Evolutionary conservation across 2,329 filamentous ascomycete genomes (phyloP).

Genomic region (Cordyceps farinosa): DNA sequence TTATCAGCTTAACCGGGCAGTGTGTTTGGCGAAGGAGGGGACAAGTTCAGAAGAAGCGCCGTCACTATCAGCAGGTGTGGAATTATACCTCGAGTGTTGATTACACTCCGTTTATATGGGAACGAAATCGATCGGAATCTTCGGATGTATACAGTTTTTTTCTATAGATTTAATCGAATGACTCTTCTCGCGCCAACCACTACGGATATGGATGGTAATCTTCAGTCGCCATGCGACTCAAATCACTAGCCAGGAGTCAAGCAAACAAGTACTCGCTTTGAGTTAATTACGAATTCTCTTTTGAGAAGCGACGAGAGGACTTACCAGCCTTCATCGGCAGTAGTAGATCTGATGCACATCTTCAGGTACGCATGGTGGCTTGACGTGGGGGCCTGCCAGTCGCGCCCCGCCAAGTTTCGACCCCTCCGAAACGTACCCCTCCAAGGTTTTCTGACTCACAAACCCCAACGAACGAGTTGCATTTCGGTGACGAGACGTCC

Average conservation of each 20-base stretch:
- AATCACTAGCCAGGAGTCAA: neutral
- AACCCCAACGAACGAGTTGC: neutral
- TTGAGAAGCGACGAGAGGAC: neutral
- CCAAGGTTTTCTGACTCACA: slow-evolving; percentile 16
- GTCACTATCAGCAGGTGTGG: neutral
- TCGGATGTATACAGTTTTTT: neutral
- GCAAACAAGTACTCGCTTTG: neutral
- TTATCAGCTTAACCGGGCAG: neutral
- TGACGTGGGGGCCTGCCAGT: slow-evolving; percentile 3
- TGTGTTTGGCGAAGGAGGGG: neutral
- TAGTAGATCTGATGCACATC: neutral
- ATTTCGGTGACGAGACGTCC: neutral
- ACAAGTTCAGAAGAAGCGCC: neutral
- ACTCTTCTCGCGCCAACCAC: neutral
- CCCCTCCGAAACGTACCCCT: slow-evolving; percentile 11
- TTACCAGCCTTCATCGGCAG: neutral
- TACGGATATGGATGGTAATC: neutral
- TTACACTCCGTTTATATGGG: neutral
- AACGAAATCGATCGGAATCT: neutral
- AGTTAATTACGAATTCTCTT: no score
- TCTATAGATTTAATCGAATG: neutral
- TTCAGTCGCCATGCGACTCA: neutral
- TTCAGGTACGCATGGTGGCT: neutral
- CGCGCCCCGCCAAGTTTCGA: slow-evolving; percentile 7
- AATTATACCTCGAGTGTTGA: slow-evolving; percentile 1